These are phyloP conservation scores for Yamadazyma scolyti DNA, from an alignment of 805 yeast species.

Conservation along the genomic window DNA sequence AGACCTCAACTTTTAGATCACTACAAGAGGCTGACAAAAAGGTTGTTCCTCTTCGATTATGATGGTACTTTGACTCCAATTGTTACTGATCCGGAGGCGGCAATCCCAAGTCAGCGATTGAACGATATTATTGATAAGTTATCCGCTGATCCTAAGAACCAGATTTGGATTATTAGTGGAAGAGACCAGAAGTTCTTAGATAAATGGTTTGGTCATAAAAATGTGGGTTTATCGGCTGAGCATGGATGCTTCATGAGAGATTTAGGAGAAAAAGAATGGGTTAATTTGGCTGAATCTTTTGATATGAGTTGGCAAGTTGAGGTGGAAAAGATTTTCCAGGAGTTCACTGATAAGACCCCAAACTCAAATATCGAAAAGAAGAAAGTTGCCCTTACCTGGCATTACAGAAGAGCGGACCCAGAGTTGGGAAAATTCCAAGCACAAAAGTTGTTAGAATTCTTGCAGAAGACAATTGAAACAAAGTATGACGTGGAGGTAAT, in stretches of 20 bases:
- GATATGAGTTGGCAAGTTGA: constrained; percentile 96
- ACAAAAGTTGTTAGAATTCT: constrained; percentile 52
- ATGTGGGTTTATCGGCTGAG: constrained; percentile 88
- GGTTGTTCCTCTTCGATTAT: constrained; percentile 88
- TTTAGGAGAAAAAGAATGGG: constrained; percentile 67
- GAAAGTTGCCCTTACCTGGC: constrained; percentile 97
- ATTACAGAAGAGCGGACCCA: constrained; percentile 91
- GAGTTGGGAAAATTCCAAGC: constrained; percentile 90
- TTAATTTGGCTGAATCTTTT: constrained; percentile 71
- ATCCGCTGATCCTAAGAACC: constrained; percentile 73
- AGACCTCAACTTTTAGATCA: constrained; percentile 57
- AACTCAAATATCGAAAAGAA: constrained; percentile 85
- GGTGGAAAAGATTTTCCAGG: constrained; percentile 68
- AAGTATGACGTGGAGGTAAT: constrained; percentile 87
- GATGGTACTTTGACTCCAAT: constrained; percentile 98
- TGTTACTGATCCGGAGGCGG: constrained; percentile 96
- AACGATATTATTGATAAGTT: constrained; percentile 55
- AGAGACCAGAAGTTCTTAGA: constrained; percentile 89
- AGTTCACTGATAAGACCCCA: constrained; percentile 84
- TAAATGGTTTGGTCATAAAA: constrained; percentile 75
- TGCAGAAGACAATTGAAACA: constrained; percentile 55
- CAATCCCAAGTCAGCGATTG: constrained; percentile 82
- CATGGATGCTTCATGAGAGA: constrained; percentile 94
- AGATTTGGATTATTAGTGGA: constrained; percentile 94
- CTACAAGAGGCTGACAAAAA: constrained; percentile 58